Conservation (phyloP, 139 green algal genomes). For the Mesotaenium endlicherianum region DNA sequence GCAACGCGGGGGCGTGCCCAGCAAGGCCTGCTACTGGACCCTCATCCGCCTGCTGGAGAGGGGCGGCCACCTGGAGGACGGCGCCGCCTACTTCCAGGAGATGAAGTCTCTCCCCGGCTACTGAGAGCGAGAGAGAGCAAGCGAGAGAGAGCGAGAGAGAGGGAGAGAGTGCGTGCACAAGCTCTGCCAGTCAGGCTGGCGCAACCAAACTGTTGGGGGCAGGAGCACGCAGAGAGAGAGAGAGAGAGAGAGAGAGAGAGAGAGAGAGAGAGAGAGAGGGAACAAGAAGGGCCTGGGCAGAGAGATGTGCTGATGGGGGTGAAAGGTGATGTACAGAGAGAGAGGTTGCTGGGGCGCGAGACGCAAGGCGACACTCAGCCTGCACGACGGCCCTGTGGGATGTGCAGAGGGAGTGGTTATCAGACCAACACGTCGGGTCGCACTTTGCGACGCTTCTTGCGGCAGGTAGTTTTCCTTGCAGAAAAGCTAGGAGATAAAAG, state of each 20-base stretch:
- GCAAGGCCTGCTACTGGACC: not conserved
- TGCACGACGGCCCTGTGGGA: constrained; percentile 19
- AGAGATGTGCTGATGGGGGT: not conserved
- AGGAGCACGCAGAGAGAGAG: not conserved
- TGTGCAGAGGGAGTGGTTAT: constrained; percentile 35
- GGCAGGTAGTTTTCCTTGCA: too few species aligned
- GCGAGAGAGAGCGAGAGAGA: not conserved
- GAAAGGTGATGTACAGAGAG: not conserved
- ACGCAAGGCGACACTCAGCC: not conserved
- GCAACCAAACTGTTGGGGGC: not conserved
- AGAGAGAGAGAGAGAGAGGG: not conserved
- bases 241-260: not conserved
- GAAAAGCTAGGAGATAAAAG: too few species aligned
- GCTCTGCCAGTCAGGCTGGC: not conserved
- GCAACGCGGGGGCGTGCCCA: not conserved
- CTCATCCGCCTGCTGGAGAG: not conserved
- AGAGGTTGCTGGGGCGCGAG: not conserved
- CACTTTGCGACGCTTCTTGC: not conserved
- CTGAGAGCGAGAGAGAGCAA: not conserved
- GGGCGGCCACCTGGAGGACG: not conserved
- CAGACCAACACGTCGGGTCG: not conserved
- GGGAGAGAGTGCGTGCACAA: not conserved
- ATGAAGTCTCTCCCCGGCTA: not conserved
- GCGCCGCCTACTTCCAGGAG: not conserved
- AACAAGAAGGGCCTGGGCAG: not conserved